Conservation (phyloP, 1,284 basidiomycete species). For the Porogramme epimiltina region DNA sequence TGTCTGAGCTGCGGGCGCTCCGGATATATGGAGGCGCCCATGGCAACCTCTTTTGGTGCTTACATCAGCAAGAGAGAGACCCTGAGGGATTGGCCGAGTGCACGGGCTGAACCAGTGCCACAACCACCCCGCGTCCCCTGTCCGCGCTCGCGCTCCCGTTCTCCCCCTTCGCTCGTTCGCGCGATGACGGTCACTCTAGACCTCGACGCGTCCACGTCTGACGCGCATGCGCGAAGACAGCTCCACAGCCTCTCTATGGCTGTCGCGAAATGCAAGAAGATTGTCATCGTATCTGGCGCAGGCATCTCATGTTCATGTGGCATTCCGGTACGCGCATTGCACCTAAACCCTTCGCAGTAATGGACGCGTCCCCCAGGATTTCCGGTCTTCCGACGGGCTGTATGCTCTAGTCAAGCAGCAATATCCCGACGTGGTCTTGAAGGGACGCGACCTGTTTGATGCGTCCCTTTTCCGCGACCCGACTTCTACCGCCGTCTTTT, state of each 20-base stretch:
- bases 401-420: constrained; percentile 86
- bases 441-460: constrained; percentile 90
- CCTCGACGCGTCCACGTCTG: constrained; percentile 45
- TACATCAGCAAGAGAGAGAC: neutral
- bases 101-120: neutral
- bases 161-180: neutral
- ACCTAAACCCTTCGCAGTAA: neutral
- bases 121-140: neutral
- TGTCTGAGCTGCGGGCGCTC: neutral
- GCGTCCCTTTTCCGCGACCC: constrained; percentile 84
- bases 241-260: constrained; percentile 71
- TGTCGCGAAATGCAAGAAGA: constrained; percentile 82
- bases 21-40: neutral
- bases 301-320: constrained; percentile 93
- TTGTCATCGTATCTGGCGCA: constrained; percentile 87
- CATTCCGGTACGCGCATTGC: constrained; percentile 73
- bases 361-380: constrained; percentile 60
- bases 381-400: constrained; percentile 86
- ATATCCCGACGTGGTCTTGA: constrained; percentile 81
- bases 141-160: constrained; percentile 6
- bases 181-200: constrained; percentile 61
- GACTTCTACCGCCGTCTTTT: constrained; percentile 88
- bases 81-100: neutral
- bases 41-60: neutral
- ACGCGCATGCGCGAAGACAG: constrained; percentile 55